phyloP scores from a whole-genome alignment of 192 early-diverging fungal species.

The Umbelopsis vinacea region DNA sequence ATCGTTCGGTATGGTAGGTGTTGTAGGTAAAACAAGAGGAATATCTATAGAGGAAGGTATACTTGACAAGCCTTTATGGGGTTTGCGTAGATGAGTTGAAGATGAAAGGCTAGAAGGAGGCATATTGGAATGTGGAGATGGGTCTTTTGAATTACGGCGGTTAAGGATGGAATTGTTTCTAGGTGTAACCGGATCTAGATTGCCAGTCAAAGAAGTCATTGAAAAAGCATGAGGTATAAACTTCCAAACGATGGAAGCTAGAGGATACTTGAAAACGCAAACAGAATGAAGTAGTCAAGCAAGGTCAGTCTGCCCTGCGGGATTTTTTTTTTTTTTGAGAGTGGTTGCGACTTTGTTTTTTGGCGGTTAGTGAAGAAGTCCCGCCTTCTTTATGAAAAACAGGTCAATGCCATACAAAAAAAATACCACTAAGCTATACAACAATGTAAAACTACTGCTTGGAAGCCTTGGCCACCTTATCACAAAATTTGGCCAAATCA shows the following conservation, averaged over 20 bases:
- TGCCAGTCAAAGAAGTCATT: not conserved
- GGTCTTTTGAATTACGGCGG: not conserved
- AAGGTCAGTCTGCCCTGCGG: not conserved
- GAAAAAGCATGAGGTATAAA: slow-evolving; percentile 1
- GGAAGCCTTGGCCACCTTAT: slow-evolving; percentile 44
- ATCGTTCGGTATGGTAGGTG: not conserved
- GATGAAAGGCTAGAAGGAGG: not conserved
- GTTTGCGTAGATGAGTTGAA: not conserved
- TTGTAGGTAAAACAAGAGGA: not conserved
- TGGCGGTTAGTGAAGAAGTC: not conserved
- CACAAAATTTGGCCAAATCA: slow-evolving; percentile 73
- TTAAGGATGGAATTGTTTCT: not conserved
- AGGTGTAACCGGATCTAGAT: not conserved
- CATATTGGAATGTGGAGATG: slow-evolving; percentile 4
- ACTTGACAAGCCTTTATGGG: not conserved
- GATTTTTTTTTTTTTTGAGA: too few relatives aligned
- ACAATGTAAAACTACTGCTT: not conserved
- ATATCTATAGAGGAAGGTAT: not conserved
- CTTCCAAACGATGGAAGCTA: not conserved
- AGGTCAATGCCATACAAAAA: not conserved
- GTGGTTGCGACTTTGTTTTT: not conserved
- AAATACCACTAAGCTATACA: not conserved
- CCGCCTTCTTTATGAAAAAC: not conserved
- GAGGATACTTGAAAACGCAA: not conserved
- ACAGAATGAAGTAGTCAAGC: not conserved